phyloP scores from a whole-genome alignment of 768 basidiomycete species.

The Cystobasidium onofrii region DNA sequence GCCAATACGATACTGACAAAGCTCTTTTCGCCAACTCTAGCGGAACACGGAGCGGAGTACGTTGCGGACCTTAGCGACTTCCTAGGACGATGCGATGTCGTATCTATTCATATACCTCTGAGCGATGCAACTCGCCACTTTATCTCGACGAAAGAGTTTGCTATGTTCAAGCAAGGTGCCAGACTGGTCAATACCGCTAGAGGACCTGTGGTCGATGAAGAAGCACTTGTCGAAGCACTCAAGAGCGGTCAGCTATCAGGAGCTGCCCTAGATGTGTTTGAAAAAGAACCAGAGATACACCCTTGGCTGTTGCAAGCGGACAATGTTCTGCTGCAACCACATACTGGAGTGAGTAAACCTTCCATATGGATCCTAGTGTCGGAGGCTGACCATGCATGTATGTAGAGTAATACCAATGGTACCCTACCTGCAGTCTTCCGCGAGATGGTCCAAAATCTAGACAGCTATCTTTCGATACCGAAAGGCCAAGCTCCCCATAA shows the following conservation, averaged over 20 bases:
- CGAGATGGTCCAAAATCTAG: slow-evolving; percentile 16
- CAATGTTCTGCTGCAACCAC: slow-evolving; percentile 19
- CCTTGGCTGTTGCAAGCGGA: slow-evolving; percentile 28
- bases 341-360: slow-evolving; percentile 15
- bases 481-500: slow-evolving; percentile 5
- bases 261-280: slow-evolving; percentile 47
- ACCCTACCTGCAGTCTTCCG: background rate
- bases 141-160: slow-evolving; percentile 51
- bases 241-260: slow-evolving; percentile 44
- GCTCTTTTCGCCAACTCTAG: background rate
- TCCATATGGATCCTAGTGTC: background rate
- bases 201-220: slow-evolving; percentile 43
- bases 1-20: background rate
- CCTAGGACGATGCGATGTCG: slow-evolving; percentile 54
- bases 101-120: slow-evolving; percentile 58
- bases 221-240: slow-evolving; percentile 46
- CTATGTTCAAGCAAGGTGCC: slow-evolving; percentile 54
- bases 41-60: slow-evolving; percentile 16
- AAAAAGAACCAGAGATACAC: slow-evolving; percentile 44
- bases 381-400: background rate
- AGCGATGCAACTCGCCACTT: slow-evolving; percentile 53
- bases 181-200: slow-evolving; percentile 34
- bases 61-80: slow-evolving; percentile 53
- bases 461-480: background rate
- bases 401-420: slow-evolving; percentile 17